Percentiles rank a stretch among this genome's conserved stretches.
Conservation (phyloP, 345 rosid species). For the Dovyalis caffra region DNA sequence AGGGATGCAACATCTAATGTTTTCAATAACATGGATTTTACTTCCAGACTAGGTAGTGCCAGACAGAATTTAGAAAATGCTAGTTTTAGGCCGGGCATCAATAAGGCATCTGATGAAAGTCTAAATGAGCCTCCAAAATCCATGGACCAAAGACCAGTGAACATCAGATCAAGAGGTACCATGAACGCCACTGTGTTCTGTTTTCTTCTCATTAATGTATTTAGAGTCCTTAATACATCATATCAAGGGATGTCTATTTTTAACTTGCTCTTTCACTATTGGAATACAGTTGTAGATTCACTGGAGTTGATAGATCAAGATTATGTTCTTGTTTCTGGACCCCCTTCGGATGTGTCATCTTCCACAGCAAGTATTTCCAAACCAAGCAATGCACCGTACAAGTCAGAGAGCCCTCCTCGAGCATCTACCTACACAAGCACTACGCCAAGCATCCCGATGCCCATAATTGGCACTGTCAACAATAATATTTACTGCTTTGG, state of each 20-base stretch:
- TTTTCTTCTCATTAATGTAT: slow-evolving; percentile 12
- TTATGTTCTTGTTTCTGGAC: slow-evolving; percentile 82
- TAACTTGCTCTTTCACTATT: slow-evolving; percentile 10
- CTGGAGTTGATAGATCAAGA: slow-evolving; percentile 88
- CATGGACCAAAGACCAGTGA: slow-evolving; percentile 42
- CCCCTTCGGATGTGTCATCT: slow-evolving; percentile 64
- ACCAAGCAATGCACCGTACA: slow-evolving; percentile 49
- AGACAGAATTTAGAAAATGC: slow-evolving; percentile 37
- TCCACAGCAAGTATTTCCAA: slow-evolving; percentile 55
- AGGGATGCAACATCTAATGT: slow-evolving; percentile 45
- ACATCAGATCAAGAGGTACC: slow-evolving; percentile 54
- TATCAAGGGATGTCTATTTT: slow-evolving; percentile 1
- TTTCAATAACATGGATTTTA: slow-evolving; percentile 34
- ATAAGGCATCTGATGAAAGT: slow-evolving; percentile 42
- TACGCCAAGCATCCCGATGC: slow-evolving; percentile 61
- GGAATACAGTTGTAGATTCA: slow-evolving; percentile 57
- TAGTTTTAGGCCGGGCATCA: slow-evolving; percentile 39
- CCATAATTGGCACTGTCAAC: slow-evolving; percentile 49
- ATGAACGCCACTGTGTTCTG: slow-evolving; percentile 16
- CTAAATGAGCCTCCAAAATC: slow-evolving; percentile 41
- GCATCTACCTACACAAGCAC: slow-evolving; percentile 34
- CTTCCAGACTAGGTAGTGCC: slow-evolving; percentile 42
- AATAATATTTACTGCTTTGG: slow-evolving; percentile 37
- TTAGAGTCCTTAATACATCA: neutral
- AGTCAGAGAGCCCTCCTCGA: slow-evolving; percentile 47